Evolutionary conservation across 495 filamentous ascomycete species (phyloP).

Genomic region (Eremomyces bilateralis): DNA sequence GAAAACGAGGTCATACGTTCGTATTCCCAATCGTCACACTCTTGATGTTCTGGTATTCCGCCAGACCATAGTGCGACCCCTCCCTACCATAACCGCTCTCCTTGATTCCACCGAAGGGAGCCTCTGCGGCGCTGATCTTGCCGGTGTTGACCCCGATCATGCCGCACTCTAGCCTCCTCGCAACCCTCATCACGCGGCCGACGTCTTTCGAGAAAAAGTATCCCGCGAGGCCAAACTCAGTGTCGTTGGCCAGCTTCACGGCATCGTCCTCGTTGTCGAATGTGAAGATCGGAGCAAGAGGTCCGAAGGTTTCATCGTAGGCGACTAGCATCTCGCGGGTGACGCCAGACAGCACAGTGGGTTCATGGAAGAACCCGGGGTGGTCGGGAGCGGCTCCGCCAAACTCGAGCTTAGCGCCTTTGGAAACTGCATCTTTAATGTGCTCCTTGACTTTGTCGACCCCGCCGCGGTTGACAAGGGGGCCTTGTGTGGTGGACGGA

Average conservation of each 20-base stretch:
- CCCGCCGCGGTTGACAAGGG: slow-evolving; percentile 1
- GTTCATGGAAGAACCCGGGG: slow-evolving; percentile 3
- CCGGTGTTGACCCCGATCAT: slow-evolving; percentile 6
- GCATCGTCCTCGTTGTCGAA: slow-evolving; percentile 7
- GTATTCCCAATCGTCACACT: slow-evolving; percentile 1
- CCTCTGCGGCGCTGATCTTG: slow-evolving; percentile 8
- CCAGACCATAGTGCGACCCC: slow-evolving; percentile 7
- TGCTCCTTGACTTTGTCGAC: slow-evolving; percentile 4
- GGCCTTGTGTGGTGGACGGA: slow-evolving; percentile 3
- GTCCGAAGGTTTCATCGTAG: slow-evolving; percentile 6
- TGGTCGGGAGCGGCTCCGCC: not conserved
- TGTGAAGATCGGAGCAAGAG: slow-evolving; percentile 3
- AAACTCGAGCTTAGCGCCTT: slow-evolving; percentile 4
- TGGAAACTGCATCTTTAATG: slow-evolving; percentile 5
- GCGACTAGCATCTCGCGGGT: not conserved
- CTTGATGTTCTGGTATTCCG: slow-evolving; percentile 9
- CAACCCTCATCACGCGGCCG: slow-evolving; percentile 1
- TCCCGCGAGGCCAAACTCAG: slow-evolving; percentile 8
- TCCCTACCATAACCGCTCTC: slow-evolving; percentile 11
- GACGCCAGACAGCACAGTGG: slow-evolving; percentile 3
- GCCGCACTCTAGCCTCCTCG: not conserved
- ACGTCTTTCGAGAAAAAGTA: slow-evolving; percentile 7
- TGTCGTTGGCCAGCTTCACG: slow-evolving; percentile 4
- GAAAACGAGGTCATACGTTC: too few relatives aligned
- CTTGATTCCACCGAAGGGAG: slow-evolving; percentile 10